A percentile compares a stretch with the other conserved stretches of the same genome.
Conservation (phyloP, 805 yeast species). For the Lipomyces anomalus region DNA sequence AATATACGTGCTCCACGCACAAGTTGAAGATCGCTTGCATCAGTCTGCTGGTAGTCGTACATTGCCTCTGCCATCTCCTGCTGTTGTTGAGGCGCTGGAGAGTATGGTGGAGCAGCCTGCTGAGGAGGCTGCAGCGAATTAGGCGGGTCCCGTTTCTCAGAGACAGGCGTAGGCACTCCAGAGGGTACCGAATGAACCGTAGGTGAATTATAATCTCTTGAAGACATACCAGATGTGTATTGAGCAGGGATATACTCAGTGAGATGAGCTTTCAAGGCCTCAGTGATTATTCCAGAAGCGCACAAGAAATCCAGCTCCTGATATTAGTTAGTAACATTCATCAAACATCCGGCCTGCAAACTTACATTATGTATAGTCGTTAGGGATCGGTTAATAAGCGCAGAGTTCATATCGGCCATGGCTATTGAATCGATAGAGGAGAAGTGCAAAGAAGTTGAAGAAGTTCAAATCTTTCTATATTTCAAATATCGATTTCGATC, state of each 20-base stretch:
- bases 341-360: no score
- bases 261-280: constrained; percentile 49
- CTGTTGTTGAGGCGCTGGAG: constrained; percentile 23
- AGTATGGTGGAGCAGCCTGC: constrained; percentile 3
- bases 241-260: constrained; percentile 47
- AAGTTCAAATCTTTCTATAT: no score
- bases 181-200: constrained; percentile 9
- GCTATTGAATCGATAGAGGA: background rate
- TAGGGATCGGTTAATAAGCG: constrained; percentile 63
- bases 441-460: no score
- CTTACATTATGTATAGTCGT: constrained; percentile 57
- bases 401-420: constrained; percentile 20
- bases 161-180: constrained; percentile 2
- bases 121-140: constrained; percentile 24
- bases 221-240: constrained; percentile 30
- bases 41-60: constrained; percentile 70
- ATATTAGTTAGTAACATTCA: background rate
- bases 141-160: constrained; percentile 5
- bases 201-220: constrained; percentile 5
- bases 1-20: constrained; percentile 61
- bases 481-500: no score
- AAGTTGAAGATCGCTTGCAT: constrained; percentile 66
- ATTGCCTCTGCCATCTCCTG: constrained; percentile 50
- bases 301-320: constrained; percentile 69
- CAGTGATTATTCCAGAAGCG: constrained; percentile 68